A percentile compares a stretch with the other conserved stretches of the same genome.
These are phyloP conservation scores for Heterobasidion annosum DNA, from an alignment of 1,284 basidiomycete genomes.

Conservation along the genomic window DNA sequence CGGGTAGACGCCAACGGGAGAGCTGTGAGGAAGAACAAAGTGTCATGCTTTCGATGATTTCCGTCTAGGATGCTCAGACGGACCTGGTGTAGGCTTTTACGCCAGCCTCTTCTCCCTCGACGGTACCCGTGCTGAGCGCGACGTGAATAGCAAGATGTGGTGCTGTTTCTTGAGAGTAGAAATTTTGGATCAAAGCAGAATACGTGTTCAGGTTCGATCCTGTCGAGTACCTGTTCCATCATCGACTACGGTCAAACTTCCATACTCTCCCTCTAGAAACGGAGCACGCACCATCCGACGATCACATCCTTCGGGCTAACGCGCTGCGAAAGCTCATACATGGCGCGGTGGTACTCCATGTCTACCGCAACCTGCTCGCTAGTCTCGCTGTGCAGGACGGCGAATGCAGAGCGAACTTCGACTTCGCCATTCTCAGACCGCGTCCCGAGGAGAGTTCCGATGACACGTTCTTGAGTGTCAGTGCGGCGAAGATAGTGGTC, in stretches of 20 bases:
- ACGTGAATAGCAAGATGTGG: slow-evolving; percentile 91
- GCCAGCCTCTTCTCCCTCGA: slow-evolving; percentile 64
- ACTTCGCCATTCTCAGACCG: slow-evolving; percentile 51
- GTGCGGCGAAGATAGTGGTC: slow-evolving; percentile 94
- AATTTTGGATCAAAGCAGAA: slow-evolving; percentile 97
- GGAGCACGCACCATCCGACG: slow-evolving; percentile 71
- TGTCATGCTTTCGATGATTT: slow-evolving; percentile 10
- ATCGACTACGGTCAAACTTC: background rate
- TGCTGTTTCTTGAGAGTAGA: slow-evolving; percentile 89
- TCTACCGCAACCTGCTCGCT: slow-evolving; percentile 91
- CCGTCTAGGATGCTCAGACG: slow-evolving; percentile 13
- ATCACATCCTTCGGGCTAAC: slow-evolving; percentile 83
- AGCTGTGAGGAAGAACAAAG: slow-evolving; percentile 32
- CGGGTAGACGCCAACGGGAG: slow-evolving; percentile 76
- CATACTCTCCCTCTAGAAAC: background rate
- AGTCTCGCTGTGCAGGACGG: slow-evolving; percentile 88
- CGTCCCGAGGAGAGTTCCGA: slow-evolving; percentile 90
- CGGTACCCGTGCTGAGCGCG: slow-evolving; percentile 82
- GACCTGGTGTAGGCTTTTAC: slow-evolving; percentile 87
- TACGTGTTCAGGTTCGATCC: slow-evolving; percentile 89
- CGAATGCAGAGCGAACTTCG: slow-evolving; percentile 78
- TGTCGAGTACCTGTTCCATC: slow-evolving; percentile 73
- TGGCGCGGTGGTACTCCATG: slow-evolving; percentile 91
- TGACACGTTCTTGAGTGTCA: slow-evolving; percentile 80
- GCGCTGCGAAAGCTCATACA: slow-evolving; percentile 86